phyloP scores from a whole-genome alignment of 1,139 yeast genomes.

The Taphrina flavorubra region DNA sequence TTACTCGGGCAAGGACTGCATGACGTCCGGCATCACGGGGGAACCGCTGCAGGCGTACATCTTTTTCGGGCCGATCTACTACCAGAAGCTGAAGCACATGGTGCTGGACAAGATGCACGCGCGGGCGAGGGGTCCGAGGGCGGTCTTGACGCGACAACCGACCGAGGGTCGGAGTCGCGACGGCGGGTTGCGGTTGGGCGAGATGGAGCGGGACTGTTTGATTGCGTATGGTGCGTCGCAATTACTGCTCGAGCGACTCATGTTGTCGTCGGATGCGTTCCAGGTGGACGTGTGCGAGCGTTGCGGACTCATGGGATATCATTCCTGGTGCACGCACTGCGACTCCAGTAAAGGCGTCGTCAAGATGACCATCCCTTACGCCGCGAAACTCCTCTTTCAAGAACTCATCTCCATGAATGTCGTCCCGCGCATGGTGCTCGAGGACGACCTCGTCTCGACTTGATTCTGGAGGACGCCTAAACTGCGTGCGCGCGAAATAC shows the following conservation, averaged over 20 bases:
- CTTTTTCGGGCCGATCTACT: slow-evolving; percentile 97
- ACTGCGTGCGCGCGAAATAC: no score
- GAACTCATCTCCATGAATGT: slow-evolving; percentile 96
- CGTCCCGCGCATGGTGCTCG: slow-evolving; percentile 89
- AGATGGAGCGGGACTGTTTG: slow-evolving; percentile 99
- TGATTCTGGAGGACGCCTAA: not conserved
- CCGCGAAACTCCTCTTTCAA: slow-evolving; percentile 94
- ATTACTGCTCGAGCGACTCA: slow-evolving; percentile 85
- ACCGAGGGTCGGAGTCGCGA: slow-evolving; percentile 99
- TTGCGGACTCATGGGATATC: slow-evolving; percentile 98
- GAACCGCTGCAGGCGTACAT: slow-evolving; percentile 96
- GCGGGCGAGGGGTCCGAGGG: slow-evolving; percentile 98
- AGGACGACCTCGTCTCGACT: slow-evolving; percentile 59
- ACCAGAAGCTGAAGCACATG: slow-evolving; percentile 98
- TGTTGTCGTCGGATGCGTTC: slow-evolving; percentile 97
- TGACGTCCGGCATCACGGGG: slow-evolving; percentile 97
- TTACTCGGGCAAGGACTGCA: slow-evolving; percentile 96
- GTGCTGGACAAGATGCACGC: slow-evolving; percentile 99
- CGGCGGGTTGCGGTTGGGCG: slow-evolving; percentile 98
- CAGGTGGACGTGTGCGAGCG: slow-evolving; percentile 93
- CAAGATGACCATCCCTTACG: slow-evolving; percentile 97
- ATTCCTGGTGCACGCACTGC: slow-evolving; percentile 97
- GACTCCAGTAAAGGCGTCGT: slow-evolving; percentile 83
- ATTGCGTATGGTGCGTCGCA: slow-evolving; percentile 99
- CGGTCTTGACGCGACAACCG: slow-evolving; percentile 97